phyloP scores from a whole-genome alignment of 768 basidiomycete species.

The Leucocoprinus sp. region DNA sequence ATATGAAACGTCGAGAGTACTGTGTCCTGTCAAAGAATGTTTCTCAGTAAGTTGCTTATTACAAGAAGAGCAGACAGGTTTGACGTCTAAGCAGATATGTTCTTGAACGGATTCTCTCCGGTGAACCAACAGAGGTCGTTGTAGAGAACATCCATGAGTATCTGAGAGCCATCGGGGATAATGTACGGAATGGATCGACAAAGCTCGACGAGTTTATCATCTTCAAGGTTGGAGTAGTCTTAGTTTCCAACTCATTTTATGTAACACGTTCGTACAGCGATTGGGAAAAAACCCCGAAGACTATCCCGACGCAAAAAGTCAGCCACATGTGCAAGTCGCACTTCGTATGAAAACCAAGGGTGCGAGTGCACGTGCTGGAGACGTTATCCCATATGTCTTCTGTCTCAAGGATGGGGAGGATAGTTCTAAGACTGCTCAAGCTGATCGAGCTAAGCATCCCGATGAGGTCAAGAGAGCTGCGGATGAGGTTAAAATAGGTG shows the following conservation, averaged over 20 bases:
- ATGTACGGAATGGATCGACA: conserved; percentile 68
- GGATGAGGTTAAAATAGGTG: conserved; percentile 67
- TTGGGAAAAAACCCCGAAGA: conserved; percentile 95
- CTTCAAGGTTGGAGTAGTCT: conserved; percentile 61
- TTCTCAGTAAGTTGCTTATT: conserved; percentile 63
- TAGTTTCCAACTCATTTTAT: background rate
- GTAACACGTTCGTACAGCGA: conserved; percentile 42
- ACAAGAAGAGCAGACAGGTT: background rate
- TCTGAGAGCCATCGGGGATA: conserved; percentile 64
- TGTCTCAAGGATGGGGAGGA: conserved; percentile 73
- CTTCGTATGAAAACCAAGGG: conserved; percentile 83
- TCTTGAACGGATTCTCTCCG: conserved; percentile 83
- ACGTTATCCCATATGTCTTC: conserved; percentile 95
- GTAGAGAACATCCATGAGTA: conserved; percentile 93
- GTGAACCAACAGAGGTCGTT: conserved; percentile 82
- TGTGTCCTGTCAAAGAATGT: conserved; percentile 86
- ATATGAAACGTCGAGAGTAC: conserved; percentile 99
- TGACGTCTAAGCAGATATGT: conserved; percentile 55
- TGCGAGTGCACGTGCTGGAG: conserved; percentile 71
- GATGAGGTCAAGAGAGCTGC: conserved; percentile 78
- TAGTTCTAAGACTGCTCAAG: conserved; percentile 65
- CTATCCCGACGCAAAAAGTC: conserved; percentile 91
- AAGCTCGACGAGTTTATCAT: conserved; percentile 93
- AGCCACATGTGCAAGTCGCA: conserved; percentile 96
- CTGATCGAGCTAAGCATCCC: conserved; percentile 88